Evolutionary conservation across 2,329 filamentous ascomycete species (phyloP), one percentile per base, ranked within the genome.

Genomic region (Aspergillus unguis): DNA sequence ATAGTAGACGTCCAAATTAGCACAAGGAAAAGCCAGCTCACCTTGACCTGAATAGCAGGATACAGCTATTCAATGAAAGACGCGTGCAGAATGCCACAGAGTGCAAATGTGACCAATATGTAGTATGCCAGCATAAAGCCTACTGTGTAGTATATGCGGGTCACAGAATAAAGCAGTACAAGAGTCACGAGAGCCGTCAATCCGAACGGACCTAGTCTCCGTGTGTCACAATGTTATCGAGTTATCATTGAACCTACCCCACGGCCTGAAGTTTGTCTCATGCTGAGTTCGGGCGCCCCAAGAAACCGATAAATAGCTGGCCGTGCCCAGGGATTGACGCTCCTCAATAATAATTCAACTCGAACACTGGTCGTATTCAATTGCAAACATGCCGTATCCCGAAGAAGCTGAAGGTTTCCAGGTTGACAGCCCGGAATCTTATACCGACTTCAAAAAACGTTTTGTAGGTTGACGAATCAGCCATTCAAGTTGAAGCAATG

Each of bases 361-460:
- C 17, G 17, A 17, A 17, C 17, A 17, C 17, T 17, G 17, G 17
- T 17, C 17, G 17, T 17, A 17, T 17, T 17, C 17, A 17, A 17
- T 17, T 17, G 17, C 17, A 17, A 38, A 57, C 55, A 77, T 77
- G 75, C 69, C 71, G 54, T 76, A 76, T 54, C 74, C 73, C 46
- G 74, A 76, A 29, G 70, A 71, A 60, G 73, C 74, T 44, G 70
- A 75, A 55, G 74, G 74, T 37, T 77, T 75, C 65, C 74, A 75
- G 67, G 72, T 80, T 58, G 77, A 85, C 54, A 84, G 85, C 65
- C 77, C 85, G 64, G 87, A 89, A 75, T 84, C 86, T 66, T 84
- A 79, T 75, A 79, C 73, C 57, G 71, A 76, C 23, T 85, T 85
- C 69, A 76, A 79, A 62, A 82, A 81, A 69, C 71, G 80, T 66